These are phyloP conservation scores for Yarrowia keelungensis DNA, from an alignment of 805 yeast species.

Conservation along the genomic window DNA sequence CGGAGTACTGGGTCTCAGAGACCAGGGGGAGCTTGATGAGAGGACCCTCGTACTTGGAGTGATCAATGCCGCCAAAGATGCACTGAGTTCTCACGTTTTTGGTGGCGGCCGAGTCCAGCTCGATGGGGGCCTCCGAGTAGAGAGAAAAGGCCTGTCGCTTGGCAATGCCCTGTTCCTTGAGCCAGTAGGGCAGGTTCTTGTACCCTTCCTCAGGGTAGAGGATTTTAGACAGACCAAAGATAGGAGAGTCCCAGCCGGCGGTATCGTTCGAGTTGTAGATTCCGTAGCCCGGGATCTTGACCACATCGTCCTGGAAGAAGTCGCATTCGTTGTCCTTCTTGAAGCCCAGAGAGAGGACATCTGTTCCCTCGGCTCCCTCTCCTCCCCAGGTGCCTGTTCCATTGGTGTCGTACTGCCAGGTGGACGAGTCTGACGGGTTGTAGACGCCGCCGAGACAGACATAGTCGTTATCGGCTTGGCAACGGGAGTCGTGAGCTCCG, in stretches of 20 bases:
- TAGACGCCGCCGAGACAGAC: constrained; percentile 33
- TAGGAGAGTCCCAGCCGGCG: constrained; percentile 31
- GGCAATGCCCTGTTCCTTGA: constrained; percentile 17
- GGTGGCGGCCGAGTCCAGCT: constrained; percentile 23
- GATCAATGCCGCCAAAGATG: constrained; percentile 28
- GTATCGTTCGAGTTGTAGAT: constrained; percentile 33
- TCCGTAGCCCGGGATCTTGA: constrained; percentile 18
- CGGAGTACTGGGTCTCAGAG: constrained; percentile 27
- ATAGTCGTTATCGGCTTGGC: constrained; percentile 22
- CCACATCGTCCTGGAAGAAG: constrained; percentile 2
- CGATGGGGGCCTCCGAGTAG: constrained; percentile 27
- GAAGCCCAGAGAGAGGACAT: constrained; percentile 11
- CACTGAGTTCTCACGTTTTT: constrained; percentile 17
- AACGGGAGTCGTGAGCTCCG: constrained; percentile 25
- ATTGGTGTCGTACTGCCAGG: constrained; percentile 8
- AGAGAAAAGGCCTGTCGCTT: constrained; percentile 21
- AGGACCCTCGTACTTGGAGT: constrained; percentile 21
- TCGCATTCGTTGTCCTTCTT: constrained; percentile 2
- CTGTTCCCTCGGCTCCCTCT: constrained; percentile 32
- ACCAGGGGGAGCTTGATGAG: constrained; percentile 25
- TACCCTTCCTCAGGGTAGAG: constrained; percentile 24
- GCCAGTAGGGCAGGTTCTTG: constrained; percentile 37
- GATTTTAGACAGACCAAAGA: constrained; percentile 22
- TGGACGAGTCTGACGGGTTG: constrained; percentile 5
- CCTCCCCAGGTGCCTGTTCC: constrained; percentile 35